Evolutionary conservation across 2,329 filamentous ascomycete species (phyloP).

Genomic region (Bretziella fagacearum): DNA sequence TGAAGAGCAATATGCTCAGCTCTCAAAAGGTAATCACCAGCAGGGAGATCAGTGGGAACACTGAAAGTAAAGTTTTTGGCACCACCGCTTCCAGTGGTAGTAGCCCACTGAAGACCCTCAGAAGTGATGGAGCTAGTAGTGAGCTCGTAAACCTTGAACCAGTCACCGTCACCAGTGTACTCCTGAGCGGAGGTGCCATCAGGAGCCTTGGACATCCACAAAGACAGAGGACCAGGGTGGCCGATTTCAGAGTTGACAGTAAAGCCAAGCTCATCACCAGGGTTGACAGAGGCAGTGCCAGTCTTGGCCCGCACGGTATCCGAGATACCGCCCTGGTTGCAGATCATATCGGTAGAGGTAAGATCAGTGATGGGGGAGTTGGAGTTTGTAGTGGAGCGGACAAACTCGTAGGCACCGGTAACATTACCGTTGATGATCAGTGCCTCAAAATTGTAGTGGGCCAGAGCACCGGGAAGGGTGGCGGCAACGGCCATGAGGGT

Average conservation of each 20-base stretch:
- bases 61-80: slow-evolving; percentile 23
- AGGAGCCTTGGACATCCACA: slow-evolving; percentile 24
- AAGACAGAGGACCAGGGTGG: slow-evolving; percentile 24
- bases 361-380: slow-evolving; percentile 27
- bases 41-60: slow-evolving; percentile 28
- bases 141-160: slow-evolving; percentile 25
- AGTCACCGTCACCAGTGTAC: slow-evolving; percentile 22
- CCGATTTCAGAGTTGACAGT: slow-evolving; percentile 23
- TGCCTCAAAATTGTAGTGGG: slow-evolving; percentile 30
- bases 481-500: slow-evolving; percentile 19
- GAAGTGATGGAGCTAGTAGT: slow-evolving; percentile 14
- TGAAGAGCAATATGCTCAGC: slow-evolving; percentile 34
- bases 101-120: slow-evolving; percentile 14
- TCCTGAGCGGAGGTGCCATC: slow-evolving; percentile 20
- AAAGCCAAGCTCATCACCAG: slow-evolving; percentile 26
- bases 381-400: slow-evolving; percentile 32
- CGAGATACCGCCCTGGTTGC: slow-evolving; percentile 14
- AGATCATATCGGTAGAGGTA: slow-evolving; percentile 24
- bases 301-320: slow-evolving; percentile 13
- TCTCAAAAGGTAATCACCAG: slow-evolving; percentile 33
- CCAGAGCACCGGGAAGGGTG: slow-evolving; percentile 19
- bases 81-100: slow-evolving; percentile 5
- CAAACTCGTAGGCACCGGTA: slow-evolving; percentile 29
- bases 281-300: slow-evolving; percentile 22
- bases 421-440: slow-evolving; percentile 30